Evolutionary conservation across 2,329 filamentous ascomycete species (phyloP).

Genomic region (Colletotrichum caudatum): DNA sequence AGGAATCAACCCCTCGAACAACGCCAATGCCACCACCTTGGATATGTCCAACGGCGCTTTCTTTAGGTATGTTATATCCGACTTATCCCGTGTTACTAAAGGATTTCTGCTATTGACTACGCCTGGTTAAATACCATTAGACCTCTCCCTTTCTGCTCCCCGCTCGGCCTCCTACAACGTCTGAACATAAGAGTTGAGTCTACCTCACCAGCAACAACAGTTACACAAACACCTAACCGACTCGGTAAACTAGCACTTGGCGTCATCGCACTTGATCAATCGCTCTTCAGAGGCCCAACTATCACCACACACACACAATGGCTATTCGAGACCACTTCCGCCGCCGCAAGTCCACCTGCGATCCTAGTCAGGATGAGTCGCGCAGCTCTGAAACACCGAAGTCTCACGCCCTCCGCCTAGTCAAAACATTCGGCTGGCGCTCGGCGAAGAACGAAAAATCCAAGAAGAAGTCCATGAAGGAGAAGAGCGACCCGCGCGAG

Average conservation of each 20-base stretch:
- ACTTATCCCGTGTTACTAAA: constrained; percentile 1
- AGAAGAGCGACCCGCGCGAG: constrained; percentile 56
- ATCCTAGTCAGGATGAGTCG: constrained; percentile 50
- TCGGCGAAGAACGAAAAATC: constrained; percentile 48
- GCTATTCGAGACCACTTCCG: constrained; percentile 58
- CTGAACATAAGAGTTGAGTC: background rate
- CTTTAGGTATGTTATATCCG: constrained; percentile 33
- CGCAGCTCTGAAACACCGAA: constrained; percentile 44
- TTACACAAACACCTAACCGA: background rate
- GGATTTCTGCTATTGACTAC: background rate
- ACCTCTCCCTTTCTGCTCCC: background rate
- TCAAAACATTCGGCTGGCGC: constrained; percentile 42
- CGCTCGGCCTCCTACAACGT: background rate
- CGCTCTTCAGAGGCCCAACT: background rate
- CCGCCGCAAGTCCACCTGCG: constrained; percentile 54
- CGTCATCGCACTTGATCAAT: background rate
- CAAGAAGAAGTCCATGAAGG: constrained; percentile 46
- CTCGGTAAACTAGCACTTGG: background rate
- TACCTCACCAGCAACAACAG: background rate
- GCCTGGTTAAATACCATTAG: constrained; percentile 29
- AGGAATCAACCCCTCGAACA: constrained; percentile 16
- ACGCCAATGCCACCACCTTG: constrained; percentile 28
- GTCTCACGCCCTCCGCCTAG: constrained; percentile 37
- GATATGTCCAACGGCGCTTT: constrained; percentile 31
- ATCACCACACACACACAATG: constrained; percentile 48